Percentiles rank a stretch among this genome's conserved stretches.
phyloP scores from a whole-genome alignment of 148 eudicot genomes.

The Rhododendron henanense region DNA sequence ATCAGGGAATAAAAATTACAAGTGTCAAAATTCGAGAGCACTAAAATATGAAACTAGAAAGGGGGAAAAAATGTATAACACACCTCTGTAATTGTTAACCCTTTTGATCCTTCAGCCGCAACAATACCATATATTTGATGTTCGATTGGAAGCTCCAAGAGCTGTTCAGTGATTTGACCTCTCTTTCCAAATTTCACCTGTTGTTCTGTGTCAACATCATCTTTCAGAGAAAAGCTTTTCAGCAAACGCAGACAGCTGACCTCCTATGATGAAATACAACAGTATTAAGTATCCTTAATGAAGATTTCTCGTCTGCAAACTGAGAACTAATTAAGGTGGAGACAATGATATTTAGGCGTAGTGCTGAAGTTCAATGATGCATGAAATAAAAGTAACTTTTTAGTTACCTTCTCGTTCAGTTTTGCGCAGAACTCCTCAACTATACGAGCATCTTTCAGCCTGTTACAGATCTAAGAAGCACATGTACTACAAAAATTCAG shows the following conservation, averaged over 20 bases:
- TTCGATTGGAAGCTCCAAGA: slow-evolving; percentile 89
- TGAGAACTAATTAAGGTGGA: not conserved
- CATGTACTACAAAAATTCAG: not conserved
- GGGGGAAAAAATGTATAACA: not conserved
- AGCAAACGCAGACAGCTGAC: slow-evolving; percentile 75
- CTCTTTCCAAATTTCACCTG: slow-evolving; percentile 35
- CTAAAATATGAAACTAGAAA: not conserved
- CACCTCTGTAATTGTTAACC: slow-evolving; percentile 75
- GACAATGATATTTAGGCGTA: not conserved
- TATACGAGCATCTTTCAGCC: slow-evolving; percentile 75
- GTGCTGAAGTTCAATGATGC: not conserved
- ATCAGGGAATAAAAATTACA: not conserved
- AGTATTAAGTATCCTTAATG: slow-evolving; percentile 7
- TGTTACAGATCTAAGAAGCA: slow-evolving; percentile 51
- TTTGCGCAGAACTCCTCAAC: slow-evolving; percentile 66
- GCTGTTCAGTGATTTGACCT: slow-evolving; percentile 69
- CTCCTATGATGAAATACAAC: slow-evolving; percentile 41
- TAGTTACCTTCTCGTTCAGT: slow-evolving; percentile 46
- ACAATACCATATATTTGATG: slow-evolving; percentile 87
- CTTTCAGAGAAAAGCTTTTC: slow-evolving; percentile 64
- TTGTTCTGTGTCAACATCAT: slow-evolving; percentile 53
- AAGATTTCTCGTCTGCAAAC: not conserved
- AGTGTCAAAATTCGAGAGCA: not conserved
- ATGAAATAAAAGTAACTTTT: not conserved
- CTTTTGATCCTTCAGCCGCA: slow-evolving; percentile 80